Evolutionary conservation across 2,329 filamentous ascomycete species (phyloP).

Genomic region (Neofusicoccum umdonicola): DNA sequence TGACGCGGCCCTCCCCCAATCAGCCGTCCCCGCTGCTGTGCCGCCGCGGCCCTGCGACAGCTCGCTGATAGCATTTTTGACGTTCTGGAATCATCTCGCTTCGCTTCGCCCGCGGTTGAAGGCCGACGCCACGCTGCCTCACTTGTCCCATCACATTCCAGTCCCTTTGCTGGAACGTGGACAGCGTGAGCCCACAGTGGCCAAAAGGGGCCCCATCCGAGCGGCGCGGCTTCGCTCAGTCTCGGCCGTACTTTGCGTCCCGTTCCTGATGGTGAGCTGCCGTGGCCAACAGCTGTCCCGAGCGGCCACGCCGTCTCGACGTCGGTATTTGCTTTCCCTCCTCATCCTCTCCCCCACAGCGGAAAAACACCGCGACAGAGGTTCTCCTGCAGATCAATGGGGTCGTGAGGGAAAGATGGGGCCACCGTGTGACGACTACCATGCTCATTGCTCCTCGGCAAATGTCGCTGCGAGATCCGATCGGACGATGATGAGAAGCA

Average conservation of each 20-base stretch:
- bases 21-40: not conserved
- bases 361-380: not conserved
- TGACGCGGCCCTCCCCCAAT: not conserved
- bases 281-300: slow-evolving; percentile 1
- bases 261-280: not conserved
- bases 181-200: not conserved
- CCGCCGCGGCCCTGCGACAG: no score
- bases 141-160: not conserved
- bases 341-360: not conserved
- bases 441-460: no score
- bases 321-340: not conserved
- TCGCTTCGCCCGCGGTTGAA: not conserved
- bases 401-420: not conserved
- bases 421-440: not conserved
- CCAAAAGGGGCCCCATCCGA: not conserved
- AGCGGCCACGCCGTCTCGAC: slow-evolving; percentile 6
- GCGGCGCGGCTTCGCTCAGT: not conserved
- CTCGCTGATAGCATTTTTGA: not conserved
- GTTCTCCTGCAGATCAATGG: slow-evolving; percentile 3
- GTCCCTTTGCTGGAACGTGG: not conserved
- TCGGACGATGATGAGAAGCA: not conserved
- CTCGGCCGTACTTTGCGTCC: not conserved
- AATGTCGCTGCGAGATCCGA: slow-evolving; percentile 3
- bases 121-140: not conserved
- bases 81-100: not conserved